Percentiles rank a stretch among this genome's conserved stretches.
These are phyloP conservation scores for Sporothrix globosa DNA, from an alignment of 2,329 filamentous ascomycete genomes.

Conservation along the genomic window DNA sequence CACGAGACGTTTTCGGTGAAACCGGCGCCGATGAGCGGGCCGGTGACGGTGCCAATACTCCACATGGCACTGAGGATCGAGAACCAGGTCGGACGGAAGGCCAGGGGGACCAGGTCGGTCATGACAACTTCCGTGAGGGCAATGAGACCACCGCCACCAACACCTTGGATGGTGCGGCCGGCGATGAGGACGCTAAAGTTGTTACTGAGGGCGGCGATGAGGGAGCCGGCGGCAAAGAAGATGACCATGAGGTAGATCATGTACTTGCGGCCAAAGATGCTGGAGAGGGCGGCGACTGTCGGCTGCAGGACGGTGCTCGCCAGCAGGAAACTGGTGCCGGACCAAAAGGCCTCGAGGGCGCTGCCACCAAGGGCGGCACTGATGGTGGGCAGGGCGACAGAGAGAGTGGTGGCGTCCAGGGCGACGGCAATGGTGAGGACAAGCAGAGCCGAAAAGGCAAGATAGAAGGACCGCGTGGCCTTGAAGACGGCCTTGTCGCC, in stretches of 20 bases:
- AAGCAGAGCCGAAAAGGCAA: slow-evolving; percentile 56
- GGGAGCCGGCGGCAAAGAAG: slow-evolving; percentile 39
- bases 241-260: slow-evolving; percentile 35
- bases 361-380: slow-evolving; percentile 55
- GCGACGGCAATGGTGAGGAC: slow-evolving; percentile 64
- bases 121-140: slow-evolving; percentile 45
- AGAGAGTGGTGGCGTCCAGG: slow-evolving; percentile 67
- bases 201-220: slow-evolving; percentile 41
- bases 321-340: slow-evolving; percentile 70
- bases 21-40: slow-evolving; percentile 39
- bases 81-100: slow-evolving; percentile 38
- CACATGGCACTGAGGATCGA: slow-evolving; percentile 36
- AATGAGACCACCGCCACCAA: slow-evolving; percentile 45
- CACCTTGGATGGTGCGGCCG: slow-evolving; percentile 45
- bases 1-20: slow-evolving; percentile 38
- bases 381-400: slow-evolving; percentile 60
- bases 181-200: slow-evolving; percentile 42
- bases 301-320: slow-evolving; percentile 64
- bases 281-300: slow-evolving; percentile 41
- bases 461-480: slow-evolving; percentile 46
- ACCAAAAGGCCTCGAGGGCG: slow-evolving; percentile 69
- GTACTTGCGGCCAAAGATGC: slow-evolving; percentile 37
- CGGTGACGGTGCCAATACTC: slow-evolving; percentile 37
- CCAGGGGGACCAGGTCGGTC: slow-evolving; percentile 42
- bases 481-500: slow-evolving; percentile 40